Evolutionary conservation across 2,329 filamentous ascomycete genomes (phyloP).

Genomic region (Alternaria sp.): DNA sequence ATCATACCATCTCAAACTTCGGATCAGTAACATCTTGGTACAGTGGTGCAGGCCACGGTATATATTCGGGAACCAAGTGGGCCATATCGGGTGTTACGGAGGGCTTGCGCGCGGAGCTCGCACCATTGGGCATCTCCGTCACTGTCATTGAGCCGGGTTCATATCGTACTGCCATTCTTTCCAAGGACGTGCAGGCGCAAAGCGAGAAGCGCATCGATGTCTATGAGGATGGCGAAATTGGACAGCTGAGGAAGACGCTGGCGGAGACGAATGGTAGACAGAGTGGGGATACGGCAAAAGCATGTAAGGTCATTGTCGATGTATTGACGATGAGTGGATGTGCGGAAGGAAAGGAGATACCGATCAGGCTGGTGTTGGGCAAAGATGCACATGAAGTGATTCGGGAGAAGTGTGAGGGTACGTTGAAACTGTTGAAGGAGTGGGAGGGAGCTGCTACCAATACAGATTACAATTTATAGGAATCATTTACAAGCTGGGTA

Average conservation of each 20-base stretch:
- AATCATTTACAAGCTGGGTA: no score
- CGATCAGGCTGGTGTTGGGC: conserved; percentile 64
- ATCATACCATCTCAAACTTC: conserved; percentile 58
- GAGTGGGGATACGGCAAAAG: conserved; percentile 65
- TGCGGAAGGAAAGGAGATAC: conserved; percentile 61
- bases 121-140: conserved; percentile 56
- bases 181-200: conserved; percentile 30
- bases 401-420: conserved; percentile 33
- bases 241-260: conserved; percentile 44
- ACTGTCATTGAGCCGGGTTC: conserved; percentile 61
- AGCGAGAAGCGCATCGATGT: conserved; percentile 33
- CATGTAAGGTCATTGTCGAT: conserved; percentile 62
- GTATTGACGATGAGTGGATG: conserved; percentile 62
- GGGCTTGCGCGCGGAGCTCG: conserved; percentile 55
- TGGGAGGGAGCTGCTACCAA: conserved; percentile 46
- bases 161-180: conserved; percentile 61
- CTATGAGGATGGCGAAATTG: conserved; percentile 51
- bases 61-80: conserved; percentile 60
- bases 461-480: conserved; percentile 27
- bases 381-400: conserved; percentile 17
- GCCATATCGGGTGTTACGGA: conserved; percentile 57
- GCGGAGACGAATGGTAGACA: conserved; percentile 58
- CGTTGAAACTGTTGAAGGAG: conserved; percentile 37
- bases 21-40: conserved; percentile 57
- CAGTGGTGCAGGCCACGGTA: conserved; percentile 51